Conservation (phyloP, 768 basidiomycete species). For the Naganishia vishniacii region DNA sequence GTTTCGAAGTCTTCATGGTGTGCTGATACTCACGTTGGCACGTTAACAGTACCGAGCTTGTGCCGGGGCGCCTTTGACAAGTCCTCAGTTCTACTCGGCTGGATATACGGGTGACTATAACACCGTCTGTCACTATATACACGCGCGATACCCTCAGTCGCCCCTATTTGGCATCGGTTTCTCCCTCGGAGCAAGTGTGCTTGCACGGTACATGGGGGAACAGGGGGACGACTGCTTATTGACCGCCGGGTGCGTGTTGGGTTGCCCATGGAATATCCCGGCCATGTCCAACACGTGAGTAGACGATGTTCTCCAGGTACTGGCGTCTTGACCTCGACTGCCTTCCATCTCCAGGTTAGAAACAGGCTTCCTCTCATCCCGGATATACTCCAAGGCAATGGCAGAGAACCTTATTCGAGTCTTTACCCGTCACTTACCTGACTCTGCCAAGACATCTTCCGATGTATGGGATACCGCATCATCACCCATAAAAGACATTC, state of each 20-base stretch:
- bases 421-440: conserved; percentile 31
- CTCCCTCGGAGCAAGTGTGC: conserved; percentile 85
- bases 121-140: conserved; percentile 69
- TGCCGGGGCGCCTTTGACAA: conserved; percentile 77
- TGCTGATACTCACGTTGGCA: neutral
- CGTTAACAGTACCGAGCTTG: conserved; percentile 52
- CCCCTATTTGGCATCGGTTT: conserved; percentile 83
- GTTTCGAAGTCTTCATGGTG: neutral
- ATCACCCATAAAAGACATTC: neutral
- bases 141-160: conserved; percentile 66
- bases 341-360: conserved; percentile 32
- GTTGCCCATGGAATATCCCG: conserved; percentile 44
- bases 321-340: too few species aligned
- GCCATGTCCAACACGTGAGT: conserved; percentile 42
- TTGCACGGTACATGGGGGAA: conserved; percentile 83
- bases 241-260: conserved; percentile 39
- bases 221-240: conserved; percentile 54
- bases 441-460: neutral
- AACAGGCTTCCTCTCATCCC: conserved; percentile 34
- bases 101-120: conserved; percentile 86
- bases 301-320: too few species aligned
- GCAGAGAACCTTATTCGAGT: conserved; percentile 39
- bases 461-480: neutral
- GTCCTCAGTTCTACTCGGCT: conserved; percentile 64
- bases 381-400: conserved; percentile 43